Evolutionary conservation across 805 yeast species (phyloP), one percentile per base, ranked within the genome.

Genomic region (Candida multigemmis): DNA sequence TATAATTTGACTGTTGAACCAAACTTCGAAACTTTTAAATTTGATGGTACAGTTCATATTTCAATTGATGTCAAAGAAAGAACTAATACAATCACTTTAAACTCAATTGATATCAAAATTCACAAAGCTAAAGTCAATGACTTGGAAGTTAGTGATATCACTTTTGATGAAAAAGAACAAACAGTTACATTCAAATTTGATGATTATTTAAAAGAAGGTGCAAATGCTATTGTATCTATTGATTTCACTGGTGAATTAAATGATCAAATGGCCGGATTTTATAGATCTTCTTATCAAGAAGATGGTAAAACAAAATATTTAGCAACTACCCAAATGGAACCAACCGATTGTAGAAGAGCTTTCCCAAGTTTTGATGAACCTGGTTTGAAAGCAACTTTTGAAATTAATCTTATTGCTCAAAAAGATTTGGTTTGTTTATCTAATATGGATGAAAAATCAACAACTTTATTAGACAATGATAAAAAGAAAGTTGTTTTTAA

Each of bases 291-390:
- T 22, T 80, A 80, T 50, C 65, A 64, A 36, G 64, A 66, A 33
- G 65, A 77, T 36, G 81, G 84, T 13, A 62, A 65, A 33, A 74
- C 74, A 21, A 77, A 75, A 44, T 77, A 77, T 50, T 65, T 81
- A 68, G 83, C 85, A 23, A 77, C 87, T 24, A 80, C 93, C 23
- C 94, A 82, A 55, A 77, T 82, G 73, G 93, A 82, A 57, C 77
- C 93, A 14, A 78, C 89, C 12, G 91, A 82, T 47, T 83, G 89
- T 41, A 74, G 94, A 43, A 69, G 85, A 43, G 91, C 91, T 7
- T 82, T 82, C 66, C 94, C 94, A 18, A 80, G 81, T 46, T 79
- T 77, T 43, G 94, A 82, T 53, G 91, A 81, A 50, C 93, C 94
- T 13, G 73, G 81, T 31, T 65, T 78, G 33, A 82, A 82, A 57